Evolutionary conservation across 1,284 basidiomycete species (phyloP).

Genomic region (Vanrija sp.): DNA sequence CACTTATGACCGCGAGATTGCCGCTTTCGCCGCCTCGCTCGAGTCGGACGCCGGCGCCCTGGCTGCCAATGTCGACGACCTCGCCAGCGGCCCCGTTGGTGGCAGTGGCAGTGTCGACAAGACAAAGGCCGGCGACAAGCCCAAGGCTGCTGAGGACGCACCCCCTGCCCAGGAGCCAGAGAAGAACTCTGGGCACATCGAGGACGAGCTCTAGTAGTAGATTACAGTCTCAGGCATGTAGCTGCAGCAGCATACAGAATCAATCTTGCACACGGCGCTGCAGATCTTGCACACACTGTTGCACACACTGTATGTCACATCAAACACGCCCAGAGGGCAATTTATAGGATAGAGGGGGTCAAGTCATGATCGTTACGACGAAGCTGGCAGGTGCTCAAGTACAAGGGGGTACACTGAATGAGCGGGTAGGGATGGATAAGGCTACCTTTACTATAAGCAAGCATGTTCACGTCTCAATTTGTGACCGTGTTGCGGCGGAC

Average conservation of each 20-base stretch:
- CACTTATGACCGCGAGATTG: slow-evolving; percentile 65
- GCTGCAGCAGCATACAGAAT: not conserved
- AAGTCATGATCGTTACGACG: not conserved
- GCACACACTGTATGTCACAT: not conserved
- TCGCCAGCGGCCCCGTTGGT: slow-evolving; percentile 47
- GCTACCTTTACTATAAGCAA: too few relatives aligned
- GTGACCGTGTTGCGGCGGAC: slow-evolving; percentile 9
- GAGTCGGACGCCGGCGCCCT: slow-evolving; percentile 41
- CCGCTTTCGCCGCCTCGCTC: slow-evolving; percentile 61
- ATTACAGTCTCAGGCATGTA: not conserved
- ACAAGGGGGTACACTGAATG: not conserved
- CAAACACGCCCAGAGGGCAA: not conserved
- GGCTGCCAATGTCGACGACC: slow-evolving; percentile 65
- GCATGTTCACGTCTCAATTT: not conserved
- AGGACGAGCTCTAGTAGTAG: slow-evolving; percentile 11
- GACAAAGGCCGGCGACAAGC: not conserved
- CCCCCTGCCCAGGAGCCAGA: not conserved
- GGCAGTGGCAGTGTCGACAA: slow-evolving; percentile 6
- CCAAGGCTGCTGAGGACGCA: slow-evolving; percentile 1
- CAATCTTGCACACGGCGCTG: not conserved
- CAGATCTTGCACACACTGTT: not conserved
- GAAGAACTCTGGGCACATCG: not conserved
- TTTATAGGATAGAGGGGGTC: not conserved
- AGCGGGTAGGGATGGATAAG: not conserved
- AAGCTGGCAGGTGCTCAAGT: not conserved